Base-by-base conservation (phyloP, 2,329 filamentous ascomycete genomes). In the Elsinoe fawcettii region DNA sequence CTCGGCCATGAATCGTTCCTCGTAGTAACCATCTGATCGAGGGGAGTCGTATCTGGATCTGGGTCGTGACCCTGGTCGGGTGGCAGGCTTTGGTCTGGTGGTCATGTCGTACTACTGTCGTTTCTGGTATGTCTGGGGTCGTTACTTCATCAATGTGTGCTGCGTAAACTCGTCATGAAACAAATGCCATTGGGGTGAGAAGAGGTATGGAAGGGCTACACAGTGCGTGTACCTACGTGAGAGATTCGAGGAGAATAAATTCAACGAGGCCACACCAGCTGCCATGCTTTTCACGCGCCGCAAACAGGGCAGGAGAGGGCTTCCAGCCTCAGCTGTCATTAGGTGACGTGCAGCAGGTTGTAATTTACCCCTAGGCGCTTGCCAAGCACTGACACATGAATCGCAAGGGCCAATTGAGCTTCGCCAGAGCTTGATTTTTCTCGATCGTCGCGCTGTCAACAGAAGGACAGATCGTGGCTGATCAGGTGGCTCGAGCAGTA, bases 331-430 rank as follows among this genome's bases (percentile, higher is more conserved):
- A 36, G 30, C 20, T 23, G 49, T 53, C 49, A 39, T 53, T 23
- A n/a, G 30, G 30, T 25, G 49, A 37, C 34, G 49, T 25, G 32
- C 30, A 39, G 49, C 32, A 53, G 49, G 32, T 53, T 53, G 49
- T 23, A 53, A 53, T 53, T 53, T 53, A 53, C 30, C 49, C 49
- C 49, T 53, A 16, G 49, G 18, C 30, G 49, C 49, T 6, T 53
- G 49, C 49, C 49, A 53, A 53, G 49, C 49, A 5, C 49, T 14
- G 49, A 20, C 25, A 53, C 49, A 39, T 53, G 49, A 53, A 22
- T 53, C 49, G 49, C 49, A 37, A 25, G 18, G 49, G 20, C 49
- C 49, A 53, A 53, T 53, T 34, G 49, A 53, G 49, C 49, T 53
- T 53, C 49, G 49, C 30, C 32, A 37, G 20, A 34, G 49, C 49